phyloP scores from a whole-genome alignment of 2,329 filamentous ascomycete species.

The Bimuria novae-zelandiae region DNA sequence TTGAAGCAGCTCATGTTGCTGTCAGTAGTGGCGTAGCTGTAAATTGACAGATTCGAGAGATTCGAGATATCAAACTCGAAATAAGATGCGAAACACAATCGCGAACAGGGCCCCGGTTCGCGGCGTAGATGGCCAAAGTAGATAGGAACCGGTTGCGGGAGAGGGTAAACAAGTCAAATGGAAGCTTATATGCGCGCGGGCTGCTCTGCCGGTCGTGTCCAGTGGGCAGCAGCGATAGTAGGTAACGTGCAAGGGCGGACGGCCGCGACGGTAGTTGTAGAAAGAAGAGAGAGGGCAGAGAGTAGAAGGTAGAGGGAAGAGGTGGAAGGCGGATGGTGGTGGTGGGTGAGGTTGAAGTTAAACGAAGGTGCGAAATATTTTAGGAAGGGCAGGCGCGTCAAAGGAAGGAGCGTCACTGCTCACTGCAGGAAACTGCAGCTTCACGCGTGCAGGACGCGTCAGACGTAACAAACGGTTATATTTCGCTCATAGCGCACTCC shows the following conservation, averaged over 20 bases:
- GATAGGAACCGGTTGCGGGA: conserved; percentile 33
- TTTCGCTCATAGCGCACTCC: too few relatives aligned
- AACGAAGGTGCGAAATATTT: conserved; percentile 8
- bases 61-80: conserved; percentile 38
- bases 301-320: conserved; percentile 15
- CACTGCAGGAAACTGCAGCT: background rate
- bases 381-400: conserved; percentile 3
- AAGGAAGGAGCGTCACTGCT: background rate
- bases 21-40: conserved; percentile 21
- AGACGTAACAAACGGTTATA: background rate
- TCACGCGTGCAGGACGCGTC: background rate
- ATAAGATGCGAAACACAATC: conserved; percentile 42
- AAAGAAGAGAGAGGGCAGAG: conserved; percentile 9
- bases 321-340: too few relatives aligned
- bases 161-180: conserved; percentile 27
- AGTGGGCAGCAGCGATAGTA: conserved; percentile 28
- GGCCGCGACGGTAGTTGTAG: background rate
- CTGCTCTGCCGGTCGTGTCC: background rate
- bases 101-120: conserved; percentile 29
- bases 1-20: conserved; percentile 44
- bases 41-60: conserved; percentile 34
- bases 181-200: conserved; percentile 10
- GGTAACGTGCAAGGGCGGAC: conserved; percentile 7
- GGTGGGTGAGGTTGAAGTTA: too few relatives aligned
- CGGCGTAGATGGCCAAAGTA: conserved; percentile 45